Evolutionary conservation across 2,329 filamentous ascomycete species (phyloP).

Genomic region (Bipolaris gigantea): DNA sequence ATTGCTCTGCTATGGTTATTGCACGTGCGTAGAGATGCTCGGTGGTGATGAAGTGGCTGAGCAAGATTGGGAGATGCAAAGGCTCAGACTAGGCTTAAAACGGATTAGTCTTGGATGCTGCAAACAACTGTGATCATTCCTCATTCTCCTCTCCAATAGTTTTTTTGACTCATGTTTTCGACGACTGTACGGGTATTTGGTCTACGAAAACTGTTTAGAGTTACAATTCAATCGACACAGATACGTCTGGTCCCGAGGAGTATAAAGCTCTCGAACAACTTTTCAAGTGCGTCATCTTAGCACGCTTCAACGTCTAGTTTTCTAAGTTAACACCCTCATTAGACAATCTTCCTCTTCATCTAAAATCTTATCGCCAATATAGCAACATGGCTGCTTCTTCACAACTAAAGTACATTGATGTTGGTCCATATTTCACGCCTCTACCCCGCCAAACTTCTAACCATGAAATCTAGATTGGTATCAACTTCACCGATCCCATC

Average conservation of each 20-base stretch:
- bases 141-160: constrained; percentile 1
- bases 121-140: constrained; percentile 8
- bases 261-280: constrained; percentile 2
- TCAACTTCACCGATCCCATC: constrained; percentile 92
- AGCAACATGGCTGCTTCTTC: constrained; percentile 6
- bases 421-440: constrained; percentile 38
- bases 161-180: constrained; percentile 17
- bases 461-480: constrained; percentile 66
- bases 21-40: not conserved
- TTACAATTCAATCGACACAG: not conserved
- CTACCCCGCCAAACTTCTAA: constrained; percentile 13
- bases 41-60: constrained; percentile 4
- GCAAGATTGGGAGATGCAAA: constrained; percentile 2
- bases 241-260: not conserved
- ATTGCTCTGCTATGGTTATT: not conserved
- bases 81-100: constrained; percentile 11
- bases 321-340: not conserved
- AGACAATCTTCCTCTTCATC: not conserved
- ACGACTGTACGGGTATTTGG: not conserved
- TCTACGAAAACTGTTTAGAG: not conserved
- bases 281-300: constrained; percentile 16
- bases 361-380: not conserved
- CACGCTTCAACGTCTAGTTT: not conserved
- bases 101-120: constrained; percentile 5
- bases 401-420: constrained; percentile 48